Evolutionary conservation across 148 eudicot species (phyloP), one percentile per base, ranked within the genome.

Genomic region (Rhododendron williamsianum): DNA sequence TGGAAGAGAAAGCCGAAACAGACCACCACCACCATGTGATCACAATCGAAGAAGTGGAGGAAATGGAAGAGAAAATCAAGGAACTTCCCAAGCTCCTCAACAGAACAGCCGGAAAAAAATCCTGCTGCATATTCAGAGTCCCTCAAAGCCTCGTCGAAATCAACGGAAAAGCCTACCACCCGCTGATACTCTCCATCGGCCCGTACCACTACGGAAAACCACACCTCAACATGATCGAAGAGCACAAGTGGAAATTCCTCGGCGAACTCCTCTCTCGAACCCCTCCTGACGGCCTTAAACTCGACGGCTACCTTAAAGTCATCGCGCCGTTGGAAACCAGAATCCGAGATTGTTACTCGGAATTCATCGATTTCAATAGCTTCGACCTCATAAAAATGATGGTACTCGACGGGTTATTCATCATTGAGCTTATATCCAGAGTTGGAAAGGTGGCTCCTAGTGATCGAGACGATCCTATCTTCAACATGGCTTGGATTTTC

Each of bases 181-280:
- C 80, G 1, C 80, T 21, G 1, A 23, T 77, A 77, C 49, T 77
- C 33, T 77, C 80, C 21, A 43, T 77, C 80, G 80, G 80, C 51
- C 80, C 80, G 1, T 77, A 41, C 80, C 80, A 77, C 80, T 51
- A 77, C 16, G 80, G 80, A 4, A 43, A 77, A 18, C 1, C 49
- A 9, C 80, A 43, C 48, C 80, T 77, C 51, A 21, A 41, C 13
- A 77, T 77, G 52, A 77, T 77, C 2, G 80, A 77, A 77, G 51
- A 77, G 80, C 80, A 77, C 51, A 77, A 77, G 27, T 41, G 80
- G 52, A 41, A 45, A 77, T 77, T 77, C 27, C 80, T 77, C 30
- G 27, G 49, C 27, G 80, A 77, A 77, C 51, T 77, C 52, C 80
- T 77, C 0, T 33, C 16, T 43, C 51, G 80, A 10, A 41, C 80